Conservation (phyloP, 192 early-diverging fungal genomes). For the Obelidium mucronatum region DNA sequence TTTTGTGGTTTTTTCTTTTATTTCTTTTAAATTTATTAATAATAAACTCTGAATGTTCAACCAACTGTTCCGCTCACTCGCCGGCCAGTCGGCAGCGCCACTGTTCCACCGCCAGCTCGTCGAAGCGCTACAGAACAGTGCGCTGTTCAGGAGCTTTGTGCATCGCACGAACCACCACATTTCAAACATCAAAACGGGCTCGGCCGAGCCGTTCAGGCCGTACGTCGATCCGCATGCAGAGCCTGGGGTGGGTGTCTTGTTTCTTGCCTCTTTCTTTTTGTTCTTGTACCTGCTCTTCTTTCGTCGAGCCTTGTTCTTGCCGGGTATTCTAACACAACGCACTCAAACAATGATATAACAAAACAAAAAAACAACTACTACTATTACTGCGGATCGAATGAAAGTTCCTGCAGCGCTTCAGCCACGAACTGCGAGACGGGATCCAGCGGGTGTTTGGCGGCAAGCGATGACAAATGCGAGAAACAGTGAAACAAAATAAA, state of each 20-base stretch:
- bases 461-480: background rate
- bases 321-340: background rate
- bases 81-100: slow-evolving; percentile 3
- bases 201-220: background rate
- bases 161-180: slow-evolving; percentile 37
- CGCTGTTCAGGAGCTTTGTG: slow-evolving; percentile 27
- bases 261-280: background rate
- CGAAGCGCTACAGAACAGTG: slow-evolving; percentile 15
- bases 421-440: slow-evolving; percentile 8
- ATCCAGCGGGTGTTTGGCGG: slow-evolving; percentile 3
- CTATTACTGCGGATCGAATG: no score
- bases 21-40: background rate
- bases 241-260: slow-evolving; percentile 18
- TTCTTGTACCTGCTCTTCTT: background rate
- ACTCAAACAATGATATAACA: background rate
- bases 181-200: background rate
- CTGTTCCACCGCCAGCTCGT: slow-evolving; percentile 32
- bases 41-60: slow-evolving; percentile 19
- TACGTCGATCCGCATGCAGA: slow-evolving; percentile 25
- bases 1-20: no score
- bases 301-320: background rate
- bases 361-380: background rate
- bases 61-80: slow-evolving; percentile 13
- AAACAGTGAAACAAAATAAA: no score
- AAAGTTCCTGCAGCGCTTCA: slow-evolving; percentile 24